Conservation (phyloP, 805 yeast genomes). For the Saccharomycopsis schoenii region DNA sequence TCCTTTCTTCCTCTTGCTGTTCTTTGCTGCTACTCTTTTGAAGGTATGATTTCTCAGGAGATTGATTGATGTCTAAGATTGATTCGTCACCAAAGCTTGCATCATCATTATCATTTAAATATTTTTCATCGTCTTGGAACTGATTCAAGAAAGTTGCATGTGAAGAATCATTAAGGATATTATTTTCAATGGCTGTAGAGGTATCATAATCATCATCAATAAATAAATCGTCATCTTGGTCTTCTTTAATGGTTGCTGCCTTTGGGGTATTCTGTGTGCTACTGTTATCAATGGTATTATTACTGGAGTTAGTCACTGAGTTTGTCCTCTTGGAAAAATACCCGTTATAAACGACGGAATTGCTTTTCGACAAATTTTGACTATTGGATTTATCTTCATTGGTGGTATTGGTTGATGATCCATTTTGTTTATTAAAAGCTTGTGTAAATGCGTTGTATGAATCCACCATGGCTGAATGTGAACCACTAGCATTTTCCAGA, state of each 20-base stretch:
- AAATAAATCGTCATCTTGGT: neutral
- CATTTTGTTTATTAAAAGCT: neutral
- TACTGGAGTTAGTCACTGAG: neutral
- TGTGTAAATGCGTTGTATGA: neutral
- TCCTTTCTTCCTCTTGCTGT: neutral
- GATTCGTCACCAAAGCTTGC: neutral
- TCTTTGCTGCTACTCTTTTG: neutral
- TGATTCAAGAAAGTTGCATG: neutral
- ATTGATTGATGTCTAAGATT: neutral
- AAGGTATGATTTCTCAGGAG: neutral
- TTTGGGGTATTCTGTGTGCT: neutral
- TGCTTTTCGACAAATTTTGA: slow-evolving; percentile 4
- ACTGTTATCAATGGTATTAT: neutral
- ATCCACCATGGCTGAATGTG: neutral
- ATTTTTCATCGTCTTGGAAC: neutral
- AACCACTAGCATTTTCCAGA: neutral
- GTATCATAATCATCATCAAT: neutral
- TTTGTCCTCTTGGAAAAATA: slow-evolving; percentile 13
- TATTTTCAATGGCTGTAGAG: neutral
- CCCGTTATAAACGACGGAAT: slow-evolving; percentile 15
- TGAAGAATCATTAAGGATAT: neutral
- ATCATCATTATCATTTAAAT: neutral
- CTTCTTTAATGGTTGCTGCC: neutral
- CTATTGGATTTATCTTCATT: neutral
- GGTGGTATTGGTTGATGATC: neutral